Percentiles rank a stretch among this genome's conserved stretches.
Evolutionary conservation across 768 basidiomycete genomes (phyloP).

Genomic region (Harrya chromipes): DNA sequence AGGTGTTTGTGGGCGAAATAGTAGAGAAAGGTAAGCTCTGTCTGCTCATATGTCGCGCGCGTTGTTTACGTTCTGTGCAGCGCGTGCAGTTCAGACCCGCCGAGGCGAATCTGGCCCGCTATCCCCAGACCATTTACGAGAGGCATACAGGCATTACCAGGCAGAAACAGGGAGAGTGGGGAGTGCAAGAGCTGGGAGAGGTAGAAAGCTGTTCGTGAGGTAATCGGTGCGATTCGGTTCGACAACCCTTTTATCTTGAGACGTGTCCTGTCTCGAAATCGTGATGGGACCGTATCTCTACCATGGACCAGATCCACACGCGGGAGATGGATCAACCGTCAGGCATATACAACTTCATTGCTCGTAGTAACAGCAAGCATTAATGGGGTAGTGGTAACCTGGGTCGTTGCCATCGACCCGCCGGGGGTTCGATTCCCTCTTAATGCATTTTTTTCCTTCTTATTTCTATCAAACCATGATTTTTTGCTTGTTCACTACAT

Average conservation of each 20-base stretch:
- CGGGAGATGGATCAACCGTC: no score
- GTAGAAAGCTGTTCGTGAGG: constrained; percentile 72
- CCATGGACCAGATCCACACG: no score
- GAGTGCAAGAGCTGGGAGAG: constrained; percentile 64
- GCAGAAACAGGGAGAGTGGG: constrained; percentile 79
- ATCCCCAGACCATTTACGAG: constrained; percentile 85
- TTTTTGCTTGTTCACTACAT: no score
- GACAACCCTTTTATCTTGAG: not conserved
- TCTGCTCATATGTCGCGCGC: not conserved
- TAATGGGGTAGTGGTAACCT: constrained; percentile 67
- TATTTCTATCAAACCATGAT: not conserved
- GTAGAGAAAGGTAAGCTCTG: constrained; percentile 69
- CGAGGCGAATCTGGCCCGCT: constrained; percentile 75
- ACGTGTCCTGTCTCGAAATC: not conserved
- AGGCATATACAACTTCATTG: no score
- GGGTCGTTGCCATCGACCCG: constrained; percentile 76
- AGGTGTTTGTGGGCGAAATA: constrained; percentile 92
- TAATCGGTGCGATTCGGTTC: constrained; percentile 25
- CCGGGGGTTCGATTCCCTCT: constrained; percentile 87
- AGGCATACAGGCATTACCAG: constrained; percentile 84
- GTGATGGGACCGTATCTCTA: not conserved
- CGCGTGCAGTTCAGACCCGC: constrained; percentile 70
- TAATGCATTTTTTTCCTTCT: constrained; percentile 52
- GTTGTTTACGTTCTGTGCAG: constrained; percentile 34
- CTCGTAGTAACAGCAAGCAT: constrained; percentile 29